Percentiles rank a stretch among this genome's conserved stretches.
Conservation (phyloP, 2,329 filamentous ascomycete species). For the Ophioceras dolichostomum region DNA sequence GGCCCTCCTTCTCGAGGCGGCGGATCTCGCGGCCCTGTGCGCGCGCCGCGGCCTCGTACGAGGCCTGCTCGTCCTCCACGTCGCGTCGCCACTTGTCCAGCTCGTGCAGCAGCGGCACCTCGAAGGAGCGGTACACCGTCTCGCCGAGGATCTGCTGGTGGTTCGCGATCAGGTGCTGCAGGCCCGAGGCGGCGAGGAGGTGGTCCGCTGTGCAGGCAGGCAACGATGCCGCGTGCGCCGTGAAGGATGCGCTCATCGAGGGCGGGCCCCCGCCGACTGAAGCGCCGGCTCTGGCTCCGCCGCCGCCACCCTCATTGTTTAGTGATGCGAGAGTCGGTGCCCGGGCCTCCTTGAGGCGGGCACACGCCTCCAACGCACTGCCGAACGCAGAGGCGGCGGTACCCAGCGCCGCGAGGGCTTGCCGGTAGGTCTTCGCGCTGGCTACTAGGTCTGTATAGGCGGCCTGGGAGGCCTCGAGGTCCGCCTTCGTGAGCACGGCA, state of each 20-base stretch:
- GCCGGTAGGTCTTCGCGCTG: conserved; percentile 51
- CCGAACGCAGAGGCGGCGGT: conserved; percentile 51
- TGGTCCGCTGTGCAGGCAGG: conserved; percentile 46
- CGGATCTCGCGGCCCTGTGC: conserved; percentile 48
- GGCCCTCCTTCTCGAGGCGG: conserved; percentile 50
- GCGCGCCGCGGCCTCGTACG: conserved; percentile 42
- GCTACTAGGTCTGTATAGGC: conserved; percentile 50
- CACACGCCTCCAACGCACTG: conserved; percentile 52
- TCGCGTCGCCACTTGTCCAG: conserved; percentile 51
- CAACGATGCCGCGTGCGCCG: conserved; percentile 21
- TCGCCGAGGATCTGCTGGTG: conserved; percentile 59
- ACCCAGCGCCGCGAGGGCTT: conserved; percentile 48
- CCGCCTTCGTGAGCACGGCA: conserved; percentile 48
- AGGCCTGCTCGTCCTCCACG: conserved; percentile 52
- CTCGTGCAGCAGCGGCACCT: conserved; percentile 58
- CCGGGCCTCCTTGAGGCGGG: conserved; percentile 54
- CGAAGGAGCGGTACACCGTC: conserved; percentile 55
- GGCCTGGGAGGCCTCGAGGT: conserved; percentile 49
- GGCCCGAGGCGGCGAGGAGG: conserved; percentile 48
- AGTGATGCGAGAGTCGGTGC: conserved; percentile 42
- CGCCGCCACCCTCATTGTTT: conserved; percentile 17
- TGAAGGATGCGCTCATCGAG: conserved; percentile 34
- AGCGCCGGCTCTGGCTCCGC: conserved; percentile 5
- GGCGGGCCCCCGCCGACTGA: conserved; percentile 10
- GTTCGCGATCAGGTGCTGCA: conserved; percentile 57